phyloP scores from a whole-genome alignment of 306 rosid species.

The Oemleria cerasiformis region DNA sequence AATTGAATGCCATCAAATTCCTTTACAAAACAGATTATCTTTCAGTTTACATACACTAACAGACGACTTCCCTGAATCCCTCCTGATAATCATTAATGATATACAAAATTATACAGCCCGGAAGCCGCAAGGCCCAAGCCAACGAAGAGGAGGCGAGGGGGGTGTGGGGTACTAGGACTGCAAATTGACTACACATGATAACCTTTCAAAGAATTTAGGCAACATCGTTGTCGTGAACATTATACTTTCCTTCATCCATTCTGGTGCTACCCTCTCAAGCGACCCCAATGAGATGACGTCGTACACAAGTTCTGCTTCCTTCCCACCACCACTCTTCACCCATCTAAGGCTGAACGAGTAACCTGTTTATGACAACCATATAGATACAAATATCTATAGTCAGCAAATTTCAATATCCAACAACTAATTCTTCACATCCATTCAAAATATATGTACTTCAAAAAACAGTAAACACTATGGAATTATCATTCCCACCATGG shows the following conservation, averaged over 20 bases:
- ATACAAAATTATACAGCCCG: no score
- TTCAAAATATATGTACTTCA: no score
- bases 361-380: conserved; percentile 34
- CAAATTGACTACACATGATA: conserved; percentile 57
- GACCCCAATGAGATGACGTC: conserved; percentile 63
- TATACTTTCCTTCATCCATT: conserved; percentile 87
- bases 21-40: no score
- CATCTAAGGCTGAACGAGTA: conserved; percentile 80
- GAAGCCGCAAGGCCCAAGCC: not conserved
- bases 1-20: no score
- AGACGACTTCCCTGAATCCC: no score
- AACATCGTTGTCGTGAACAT: conserved; percentile 85
- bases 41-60: not conserved
- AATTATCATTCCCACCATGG: not conserved
- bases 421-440: not conserved
- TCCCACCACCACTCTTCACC: conserved; percentile 40
- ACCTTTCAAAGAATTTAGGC: conserved; percentile 67
- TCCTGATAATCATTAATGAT: no score
- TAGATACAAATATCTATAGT: conserved; percentile 15
- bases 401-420: conserved; percentile 7
- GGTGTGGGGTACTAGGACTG: conserved; percentile 11
- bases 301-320: conserved; percentile 63
- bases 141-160: not conserved
- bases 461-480: not conserved
- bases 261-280: conserved; percentile 85